Conservation (phyloP, 805 yeast genomes). For the Kazachstania psychrophila region DNA sequence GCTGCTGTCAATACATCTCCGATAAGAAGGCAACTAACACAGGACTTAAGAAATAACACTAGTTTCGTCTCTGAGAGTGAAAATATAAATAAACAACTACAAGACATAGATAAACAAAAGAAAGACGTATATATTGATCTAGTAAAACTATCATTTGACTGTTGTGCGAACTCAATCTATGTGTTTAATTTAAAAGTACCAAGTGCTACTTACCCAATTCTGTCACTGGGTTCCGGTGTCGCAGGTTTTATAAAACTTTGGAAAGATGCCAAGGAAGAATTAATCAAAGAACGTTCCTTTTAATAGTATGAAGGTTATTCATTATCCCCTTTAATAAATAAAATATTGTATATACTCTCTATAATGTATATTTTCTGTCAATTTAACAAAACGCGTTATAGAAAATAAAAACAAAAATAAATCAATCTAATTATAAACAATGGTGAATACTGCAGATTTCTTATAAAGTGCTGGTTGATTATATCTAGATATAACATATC, state of each 20-base stretch:
- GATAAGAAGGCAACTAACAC: slow-evolving; percentile 3
- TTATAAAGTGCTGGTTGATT: too few relatives aligned
- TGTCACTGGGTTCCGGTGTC: slow-evolving; percentile 27
- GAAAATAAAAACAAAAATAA: too few relatives aligned
- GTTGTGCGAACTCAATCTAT: slow-evolving; percentile 39
- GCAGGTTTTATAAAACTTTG: slow-evolving; percentile 25
- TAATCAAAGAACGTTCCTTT: neutral
- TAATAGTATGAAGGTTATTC: neutral
- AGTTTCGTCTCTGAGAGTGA: neutral
- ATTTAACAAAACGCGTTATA: too few relatives aligned
- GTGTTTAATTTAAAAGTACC: slow-evolving; percentile 35
- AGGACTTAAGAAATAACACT: slow-evolving; percentile 1
- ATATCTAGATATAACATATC: too few relatives aligned
- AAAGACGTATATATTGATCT: slow-evolving; percentile 34
- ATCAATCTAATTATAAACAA: too few relatives aligned
- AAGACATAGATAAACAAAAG: slow-evolving; percentile 31
- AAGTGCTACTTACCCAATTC: slow-evolving; percentile 23
- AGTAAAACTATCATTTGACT: slow-evolving; percentile 37
- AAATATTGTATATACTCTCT: too few relatives aligned
- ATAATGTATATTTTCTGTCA: too few relatives aligned
- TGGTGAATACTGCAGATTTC: too few relatives aligned
- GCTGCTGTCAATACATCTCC: slow-evolving; percentile 1
- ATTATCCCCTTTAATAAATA: too few relatives aligned
- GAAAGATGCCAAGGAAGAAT: slow-evolving; percentile 15
- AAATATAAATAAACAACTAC: slow-evolving; percentile 20